phyloP scores from a whole-genome alignment of 176 grass and related monocot species.

The Carex cristatella region DNA sequence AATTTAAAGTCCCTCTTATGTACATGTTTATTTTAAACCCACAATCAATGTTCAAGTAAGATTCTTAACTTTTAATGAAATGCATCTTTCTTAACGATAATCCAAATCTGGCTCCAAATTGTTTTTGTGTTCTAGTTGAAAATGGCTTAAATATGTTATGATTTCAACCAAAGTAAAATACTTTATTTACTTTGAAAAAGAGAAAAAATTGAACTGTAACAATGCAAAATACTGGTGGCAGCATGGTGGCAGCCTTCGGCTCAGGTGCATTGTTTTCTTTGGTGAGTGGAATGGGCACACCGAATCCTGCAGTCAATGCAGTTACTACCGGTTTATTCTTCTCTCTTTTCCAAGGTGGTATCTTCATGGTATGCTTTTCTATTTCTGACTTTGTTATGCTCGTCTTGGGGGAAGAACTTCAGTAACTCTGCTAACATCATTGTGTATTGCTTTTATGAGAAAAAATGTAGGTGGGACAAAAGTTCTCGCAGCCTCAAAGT shows the following conservation, averaged over 20 bases:
- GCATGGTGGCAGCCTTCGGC: slow-evolving; percentile 92
- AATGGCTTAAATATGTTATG: background rate
- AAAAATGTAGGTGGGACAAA: slow-evolving; percentile 69
- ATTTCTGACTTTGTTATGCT: background rate
- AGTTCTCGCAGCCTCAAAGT: slow-evolving; percentile 61
- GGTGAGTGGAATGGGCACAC: slow-evolving; percentile 88
- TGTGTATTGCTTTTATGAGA: background rate
- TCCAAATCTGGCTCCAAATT: background rate
- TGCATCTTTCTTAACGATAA: background rate
- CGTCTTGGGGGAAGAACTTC: background rate
- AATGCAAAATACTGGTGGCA: slow-evolving; percentile 32
- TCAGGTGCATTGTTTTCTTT: slow-evolving; percentile 96
- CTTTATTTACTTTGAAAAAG: background rate
- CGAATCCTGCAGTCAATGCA: slow-evolving; percentile 79
- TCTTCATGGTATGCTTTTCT: slow-evolving; percentile 76
- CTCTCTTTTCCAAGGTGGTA: slow-evolving; percentile 92
- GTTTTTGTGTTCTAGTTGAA: background rate
- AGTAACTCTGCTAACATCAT: background rate
- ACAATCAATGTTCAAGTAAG: background rate
- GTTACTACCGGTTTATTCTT: slow-evolving; percentile 82
- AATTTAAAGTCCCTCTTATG: background rate
- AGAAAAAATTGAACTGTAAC: background rate
- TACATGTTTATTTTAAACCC: background rate
- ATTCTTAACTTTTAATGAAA: background rate
- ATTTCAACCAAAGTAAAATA: background rate